Conservation (phyloP, 2,329 filamentous ascomycete species). For the Sphaerulina musiva region DNA sequence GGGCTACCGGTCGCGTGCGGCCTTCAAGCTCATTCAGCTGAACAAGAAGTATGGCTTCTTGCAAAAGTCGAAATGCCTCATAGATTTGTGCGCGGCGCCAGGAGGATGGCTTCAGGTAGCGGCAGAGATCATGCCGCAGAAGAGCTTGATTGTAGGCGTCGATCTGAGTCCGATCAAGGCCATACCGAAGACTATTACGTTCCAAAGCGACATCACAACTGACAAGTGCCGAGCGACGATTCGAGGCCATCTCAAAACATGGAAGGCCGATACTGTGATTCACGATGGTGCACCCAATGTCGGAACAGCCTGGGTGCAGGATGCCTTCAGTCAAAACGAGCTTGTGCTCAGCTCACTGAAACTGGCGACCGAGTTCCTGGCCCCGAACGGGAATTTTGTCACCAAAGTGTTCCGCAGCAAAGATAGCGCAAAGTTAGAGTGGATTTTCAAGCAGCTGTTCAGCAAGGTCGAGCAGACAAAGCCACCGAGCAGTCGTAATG, state of each 20-base stretch:
- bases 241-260: constrained; percentile 81
- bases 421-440: constrained; percentile 90
- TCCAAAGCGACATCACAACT: constrained; percentile 96
- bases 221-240: constrained; percentile 92
- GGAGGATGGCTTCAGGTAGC: constrained; percentile 97
- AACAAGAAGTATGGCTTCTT: constrained; percentile 99
- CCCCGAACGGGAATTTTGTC: constrained; percentile 84
- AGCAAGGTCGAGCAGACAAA: constrained; percentile 94
- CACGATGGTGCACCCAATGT: constrained; percentile 98
- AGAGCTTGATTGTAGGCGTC: constrained; percentile 86
- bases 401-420: constrained; percentile 97
- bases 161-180: constrained; percentile 93
- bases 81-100: constrained; percentile 96
- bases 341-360: constrained; percentile 85
- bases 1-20: constrained; percentile 88
- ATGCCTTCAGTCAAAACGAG: constrained; percentile 96
- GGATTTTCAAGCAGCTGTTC: constrained; percentile 98
- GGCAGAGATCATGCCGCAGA: constrained; percentile 85
- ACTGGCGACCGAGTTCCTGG: constrained; percentile 85
- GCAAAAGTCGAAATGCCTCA: constrained; percentile 88
- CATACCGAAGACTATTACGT: constrained; percentile 87
- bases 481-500: constrained; percentile 88
- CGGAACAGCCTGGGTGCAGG: constrained; percentile 95
- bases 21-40: constrained; percentile 95
- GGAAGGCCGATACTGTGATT: constrained; percentile 91